Percentiles rank a stretch among this genome's conserved stretches.
These are phyloP conservation scores for Acacia acuminata DNA, from an alignment of 306 rosid species.

Conservation along the genomic window DNA sequence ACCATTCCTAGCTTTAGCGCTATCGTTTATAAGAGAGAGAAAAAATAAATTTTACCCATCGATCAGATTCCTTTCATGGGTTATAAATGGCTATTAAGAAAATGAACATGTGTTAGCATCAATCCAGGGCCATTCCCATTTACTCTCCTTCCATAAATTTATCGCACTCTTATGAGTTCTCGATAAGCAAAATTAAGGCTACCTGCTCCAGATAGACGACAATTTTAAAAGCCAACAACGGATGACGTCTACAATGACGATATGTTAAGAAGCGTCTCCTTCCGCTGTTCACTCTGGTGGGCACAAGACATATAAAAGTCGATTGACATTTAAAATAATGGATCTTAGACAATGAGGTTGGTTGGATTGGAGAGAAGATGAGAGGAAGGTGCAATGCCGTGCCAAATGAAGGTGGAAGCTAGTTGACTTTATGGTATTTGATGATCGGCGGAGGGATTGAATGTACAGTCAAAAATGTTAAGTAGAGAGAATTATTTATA, in stretches of 20 bases:
- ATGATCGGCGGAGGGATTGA: background rate
- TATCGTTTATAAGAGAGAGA: background rate
- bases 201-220: background rate
- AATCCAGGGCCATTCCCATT: background rate
- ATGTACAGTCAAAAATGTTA: background rate
- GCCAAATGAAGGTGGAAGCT: constrained; percentile 1
- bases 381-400: constrained; percentile 13
- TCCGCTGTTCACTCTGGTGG: background rate
- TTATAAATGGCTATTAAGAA: background rate
- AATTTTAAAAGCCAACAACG: background rate
- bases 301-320: background rate
- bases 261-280: background rate
- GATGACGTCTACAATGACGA: constrained; percentile 63
- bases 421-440: background rate
- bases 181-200: background rate
- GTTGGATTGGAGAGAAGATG: background rate
- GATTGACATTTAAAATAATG: background rate
- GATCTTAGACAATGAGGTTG: background rate
- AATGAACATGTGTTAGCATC: background rate
- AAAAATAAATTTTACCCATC: background rate
- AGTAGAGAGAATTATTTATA: background rate
- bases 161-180: background rate
- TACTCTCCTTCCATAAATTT: background rate
- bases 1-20: background rate
- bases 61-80: background rate